A percentile compares a stretch with the other conserved stretches of the same genome.
Conservation (phyloP, 306 rosid species). For the Gleditsia sinensis region DNA sequence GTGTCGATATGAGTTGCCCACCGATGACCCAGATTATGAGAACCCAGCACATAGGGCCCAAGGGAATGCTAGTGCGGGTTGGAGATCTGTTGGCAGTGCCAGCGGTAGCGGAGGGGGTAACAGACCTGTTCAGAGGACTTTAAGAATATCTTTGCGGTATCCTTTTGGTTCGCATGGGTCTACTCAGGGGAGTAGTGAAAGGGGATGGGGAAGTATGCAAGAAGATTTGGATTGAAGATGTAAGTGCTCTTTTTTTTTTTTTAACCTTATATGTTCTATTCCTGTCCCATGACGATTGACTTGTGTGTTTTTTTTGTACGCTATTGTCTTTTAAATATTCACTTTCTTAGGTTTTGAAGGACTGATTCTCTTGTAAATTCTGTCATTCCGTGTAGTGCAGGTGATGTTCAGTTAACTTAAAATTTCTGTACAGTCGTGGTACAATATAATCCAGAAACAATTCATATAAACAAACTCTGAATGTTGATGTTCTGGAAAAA, state of each 20-base stretch:
- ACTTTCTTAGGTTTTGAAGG: not conserved
- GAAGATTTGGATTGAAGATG: constrained; percentile 50
- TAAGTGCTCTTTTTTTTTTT: constrained; percentile 6
- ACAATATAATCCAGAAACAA: not conserved
- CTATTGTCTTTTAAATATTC: not conserved
- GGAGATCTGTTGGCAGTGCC: constrained; percentile 40
- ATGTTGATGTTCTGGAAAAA: not conserved
- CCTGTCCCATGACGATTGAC: not conserved
- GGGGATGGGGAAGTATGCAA: constrained; percentile 33
- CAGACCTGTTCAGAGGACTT: constrained; percentile 46
- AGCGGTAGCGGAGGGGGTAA: constrained; percentile 29
- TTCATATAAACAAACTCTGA: not conserved
- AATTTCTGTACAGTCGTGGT: not conserved
- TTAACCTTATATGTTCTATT: not conserved
- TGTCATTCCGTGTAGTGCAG: not conserved
- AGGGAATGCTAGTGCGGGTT: constrained; percentile 35
- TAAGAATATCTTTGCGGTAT: constrained; percentile 45
- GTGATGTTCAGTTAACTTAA: not conserved
- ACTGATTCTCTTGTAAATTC: not conserved
- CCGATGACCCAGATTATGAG: constrained; percentile 80
- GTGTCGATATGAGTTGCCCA: constrained; percentile 88
- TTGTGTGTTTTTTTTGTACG: not conserved
- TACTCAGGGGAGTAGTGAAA: constrained; percentile 32
- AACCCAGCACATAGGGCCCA: constrained; percentile 40
- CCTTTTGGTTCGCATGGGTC: constrained; percentile 40